Evolutionary conservation across 2,329 filamentous ascomycete species (phyloP), one percentile per base, ranked within the genome.

Genomic region (Neospermospora avenae): DNA sequence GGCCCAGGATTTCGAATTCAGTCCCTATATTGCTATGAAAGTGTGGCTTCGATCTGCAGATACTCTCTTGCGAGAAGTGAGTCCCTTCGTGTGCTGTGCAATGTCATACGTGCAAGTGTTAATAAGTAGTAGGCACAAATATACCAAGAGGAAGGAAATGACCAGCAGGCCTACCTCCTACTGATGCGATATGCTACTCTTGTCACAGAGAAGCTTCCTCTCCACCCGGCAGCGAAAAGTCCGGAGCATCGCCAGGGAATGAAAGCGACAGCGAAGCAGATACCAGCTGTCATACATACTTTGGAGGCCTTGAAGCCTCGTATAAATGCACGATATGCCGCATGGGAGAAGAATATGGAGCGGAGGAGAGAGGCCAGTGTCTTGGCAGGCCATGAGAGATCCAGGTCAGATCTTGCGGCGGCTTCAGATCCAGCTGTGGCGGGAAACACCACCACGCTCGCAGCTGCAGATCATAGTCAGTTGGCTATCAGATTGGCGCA

Each of bases 171-270:
- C 4, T 99, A 96, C 74, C 83, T 97, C 57, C 85, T 98, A 61
- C 84, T 96, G n/a, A 91, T 95, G 72, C 87, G 95, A 67, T 92
- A 96, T 76, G 91, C 91, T 10, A 82, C 88, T 56, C 85, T 99
- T n/a, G 84, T 96, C 24, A 78, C 96, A 28, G 84, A 91, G 6
- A 82, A 88, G 57, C 80, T 99, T 8, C 81, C 84, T 0, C 81
- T 78, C 1, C 95, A 98, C 68, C 92, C 93, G 1, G 85, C 95
- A 58, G 84, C 84, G 48, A 88, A 84, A 67, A 81, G 85, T 7
- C 81, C 84, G 10, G 84, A 88, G 37, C 81, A 82, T 65, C 79
- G 79, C 58, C 74, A 75, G 56, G 78, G 78, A 13, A 71, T 88
- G 49, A 76, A 78, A 49, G 76, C 77, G 42, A 86, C 85, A 8